These are phyloP conservation scores for Anthracocystis walkeri DNA, from an alignment of 1,284 basidiomycete genomes.

Conservation along the genomic window DNA sequence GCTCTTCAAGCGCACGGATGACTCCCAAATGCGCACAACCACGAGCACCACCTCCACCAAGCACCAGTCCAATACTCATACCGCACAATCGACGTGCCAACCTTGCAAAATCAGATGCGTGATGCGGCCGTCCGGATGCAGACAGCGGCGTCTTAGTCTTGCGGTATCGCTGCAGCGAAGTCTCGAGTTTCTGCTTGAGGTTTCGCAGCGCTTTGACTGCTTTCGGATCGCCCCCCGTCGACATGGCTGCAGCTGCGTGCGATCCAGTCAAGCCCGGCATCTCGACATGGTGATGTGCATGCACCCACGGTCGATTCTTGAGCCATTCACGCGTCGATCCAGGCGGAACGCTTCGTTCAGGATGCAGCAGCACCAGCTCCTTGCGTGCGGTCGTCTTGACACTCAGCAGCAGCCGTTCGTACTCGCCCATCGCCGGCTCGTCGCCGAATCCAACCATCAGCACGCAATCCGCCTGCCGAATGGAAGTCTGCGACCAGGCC, in stretches of 20 bases:
- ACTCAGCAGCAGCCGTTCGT: constrained; percentile 84
- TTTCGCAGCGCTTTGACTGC: constrained; percentile 82
- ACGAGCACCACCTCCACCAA: constrained; percentile 95
- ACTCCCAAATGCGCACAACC: constrained; percentile 93
- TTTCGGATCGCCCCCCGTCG: constrained; percentile 79
- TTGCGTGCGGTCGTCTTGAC: constrained; percentile 98
- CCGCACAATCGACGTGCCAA: constrained; percentile 91
- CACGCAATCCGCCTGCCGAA: constrained; percentile 86
- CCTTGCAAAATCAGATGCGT: constrained; percentile 91
- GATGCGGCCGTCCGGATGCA: constrained; percentile 74
- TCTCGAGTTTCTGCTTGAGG: constrained; percentile 89
- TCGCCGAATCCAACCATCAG: constrained; percentile 88
- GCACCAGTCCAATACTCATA: constrained; percentile 90
- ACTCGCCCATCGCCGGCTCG: constrained; percentile 87
- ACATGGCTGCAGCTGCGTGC: constrained; percentile 56
- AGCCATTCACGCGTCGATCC: constrained; percentile 97
- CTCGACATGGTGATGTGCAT: constrained; percentile 91
- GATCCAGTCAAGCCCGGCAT: constrained; percentile 74
- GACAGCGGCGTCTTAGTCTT: constrained; percentile 65
- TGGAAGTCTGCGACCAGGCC: constrained; percentile 67
- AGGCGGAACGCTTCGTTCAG: constrained; percentile 86
- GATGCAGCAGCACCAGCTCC: constrained; percentile 92
- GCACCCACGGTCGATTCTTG: constrained; percentile 94
- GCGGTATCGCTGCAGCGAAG: constrained; percentile 80
- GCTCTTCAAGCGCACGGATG: constrained; percentile 89